These are phyloP conservation scores for Elongisporangium prolatum DNA, from an alignment of 352 stramenopile genomes.

Conservation along the genomic window DNA sequence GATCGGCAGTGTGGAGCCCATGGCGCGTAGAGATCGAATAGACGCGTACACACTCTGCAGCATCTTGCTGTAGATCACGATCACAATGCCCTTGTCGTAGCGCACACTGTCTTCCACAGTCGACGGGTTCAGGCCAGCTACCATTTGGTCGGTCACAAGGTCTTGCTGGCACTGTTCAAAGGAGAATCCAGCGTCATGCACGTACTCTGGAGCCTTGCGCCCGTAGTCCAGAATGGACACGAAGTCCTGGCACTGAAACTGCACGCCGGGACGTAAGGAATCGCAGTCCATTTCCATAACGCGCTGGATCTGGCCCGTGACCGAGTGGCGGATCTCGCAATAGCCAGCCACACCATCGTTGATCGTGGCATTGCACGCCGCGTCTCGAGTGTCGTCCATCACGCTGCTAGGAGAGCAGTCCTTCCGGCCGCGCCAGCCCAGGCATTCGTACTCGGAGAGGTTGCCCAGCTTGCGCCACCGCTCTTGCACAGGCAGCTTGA, in stretches of 20 bases:
- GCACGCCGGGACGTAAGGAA: constrained; percentile 15
- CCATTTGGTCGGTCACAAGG: constrained; percentile 3
- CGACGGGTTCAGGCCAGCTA: constrained; percentile 14
- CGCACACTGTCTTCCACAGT: constrained; percentile 15
- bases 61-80: constrained; percentile 50
- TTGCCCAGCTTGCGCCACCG: constrained; percentile 11
- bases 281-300: constrained; percentile 27
- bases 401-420: constrained; percentile 14
- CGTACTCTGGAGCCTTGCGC: constrained; percentile 15
- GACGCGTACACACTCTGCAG: constrained; percentile 48
- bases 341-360: constrained; percentile 17
- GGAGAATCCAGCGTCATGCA: constrained; percentile 14
- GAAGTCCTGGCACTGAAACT: constrained; percentile 19
- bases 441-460: constrained; percentile 29
- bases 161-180: constrained; percentile 11
- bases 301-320: constrained; percentile 15
- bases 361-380: constrained; percentile 18
- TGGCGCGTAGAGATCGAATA: constrained; percentile 30
- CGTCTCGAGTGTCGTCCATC: constrained; percentile 6
- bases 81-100: constrained; percentile 35
- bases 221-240: constrained; percentile 13
- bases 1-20: constrained; percentile 46
- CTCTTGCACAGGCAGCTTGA: constrained; percentile 1
- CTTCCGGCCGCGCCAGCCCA: constrained; percentile 14
- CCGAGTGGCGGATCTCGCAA: constrained; percentile 24